Percentiles rank a stretch among this genome's conserved stretches.
Evolutionary conservation across 345 rosid species (phyloP).

Genomic region (Citrus inodora): DNA sequence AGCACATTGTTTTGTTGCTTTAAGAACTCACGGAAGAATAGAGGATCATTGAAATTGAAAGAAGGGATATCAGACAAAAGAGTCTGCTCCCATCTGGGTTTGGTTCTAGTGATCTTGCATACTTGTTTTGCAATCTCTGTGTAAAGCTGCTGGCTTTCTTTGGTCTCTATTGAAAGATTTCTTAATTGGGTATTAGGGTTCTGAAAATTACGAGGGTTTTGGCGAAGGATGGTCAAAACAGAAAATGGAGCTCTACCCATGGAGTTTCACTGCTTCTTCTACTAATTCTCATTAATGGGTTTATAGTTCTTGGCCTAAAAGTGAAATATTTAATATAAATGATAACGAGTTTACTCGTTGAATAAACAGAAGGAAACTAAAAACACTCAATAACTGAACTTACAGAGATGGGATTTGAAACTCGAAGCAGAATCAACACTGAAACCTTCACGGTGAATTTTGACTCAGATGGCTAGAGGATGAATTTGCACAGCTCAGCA

Average conservation of each 20-base stretch:
- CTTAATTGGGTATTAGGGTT: conserved; percentile 27
- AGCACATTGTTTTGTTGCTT: conserved; percentile 48
- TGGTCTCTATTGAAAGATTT: conserved; percentile 25
- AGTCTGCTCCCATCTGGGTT: conserved; percentile 51
- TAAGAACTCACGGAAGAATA: conserved; percentile 45
- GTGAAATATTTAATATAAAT: neutral
- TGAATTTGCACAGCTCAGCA: neutral
- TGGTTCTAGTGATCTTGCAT: conserved; percentile 41
- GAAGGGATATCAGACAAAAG: conserved; percentile 51
- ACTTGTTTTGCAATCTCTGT: conserved; percentile 44
- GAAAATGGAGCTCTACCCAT: conserved; percentile 43
- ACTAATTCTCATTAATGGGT: neutral
- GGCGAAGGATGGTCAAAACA: conserved; percentile 24
- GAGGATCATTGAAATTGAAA: conserved; percentile 48
- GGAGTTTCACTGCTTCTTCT: neutral
- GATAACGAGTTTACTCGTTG: neutral
- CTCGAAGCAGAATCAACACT: neutral
- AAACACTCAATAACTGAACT: neutral
- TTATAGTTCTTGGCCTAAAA: neutral
- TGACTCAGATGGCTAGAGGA: neutral
- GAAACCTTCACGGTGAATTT: neutral
- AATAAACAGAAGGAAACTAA: neutral
- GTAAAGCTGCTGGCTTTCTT: conserved; percentile 11
- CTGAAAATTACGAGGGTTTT: conserved; percentile 23
- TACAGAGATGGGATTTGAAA: neutral